Base-by-base conservation (phyloP, 208 protist genomes). In the Trypanosoma cruzi region DNA sequence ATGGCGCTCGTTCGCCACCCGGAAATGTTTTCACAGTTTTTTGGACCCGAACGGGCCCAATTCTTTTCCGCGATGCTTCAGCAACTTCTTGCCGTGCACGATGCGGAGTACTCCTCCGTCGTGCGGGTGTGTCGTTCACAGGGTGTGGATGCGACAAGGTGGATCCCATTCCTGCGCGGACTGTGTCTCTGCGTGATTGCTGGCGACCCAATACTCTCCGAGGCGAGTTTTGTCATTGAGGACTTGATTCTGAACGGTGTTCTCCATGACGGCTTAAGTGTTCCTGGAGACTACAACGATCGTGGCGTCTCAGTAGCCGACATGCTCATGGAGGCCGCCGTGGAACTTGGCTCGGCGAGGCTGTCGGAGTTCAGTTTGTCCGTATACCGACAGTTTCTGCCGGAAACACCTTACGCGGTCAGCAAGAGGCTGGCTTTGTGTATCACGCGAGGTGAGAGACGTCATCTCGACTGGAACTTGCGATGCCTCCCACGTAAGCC, bases 361-460 rank as follows among this genome's bases (percentile, higher is more conserved):
- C 20, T 75, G 40, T 40, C 61, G 26, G 11, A 64, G 31, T 32
- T 68, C 26, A 64, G 61, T 48, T 32, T 75, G 2, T 49, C 18
- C 20, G 10, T 75, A 24, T 68, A 75, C 32, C 69, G 37, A 44
- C 69, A 75, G 46, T 75, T 75, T 63, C 22, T 67, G 0, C 18
- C 59, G 28, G 69, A 75, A 36, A 63, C 46, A 44, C 54, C 69
- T 7, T 44, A 49, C 46, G 40, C 52, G 24, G 61, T 53, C 14
- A 75, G 34, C 32, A 65, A 57, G 42, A 48, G 54, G 57, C 11
- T 75, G 53, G 28, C 69, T 29, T 5, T 75, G 20, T 75, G 69
- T 31, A 48, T 66, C 20, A 68, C 62, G 4, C 31, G 53, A 44
- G 24, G 28, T 57, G 69, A 75, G 53, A 31, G 69, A 28, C 60